phyloP scores from a whole-genome alignment of 768 basidiomycete genomes.

The Calocera cornea region DNA sequence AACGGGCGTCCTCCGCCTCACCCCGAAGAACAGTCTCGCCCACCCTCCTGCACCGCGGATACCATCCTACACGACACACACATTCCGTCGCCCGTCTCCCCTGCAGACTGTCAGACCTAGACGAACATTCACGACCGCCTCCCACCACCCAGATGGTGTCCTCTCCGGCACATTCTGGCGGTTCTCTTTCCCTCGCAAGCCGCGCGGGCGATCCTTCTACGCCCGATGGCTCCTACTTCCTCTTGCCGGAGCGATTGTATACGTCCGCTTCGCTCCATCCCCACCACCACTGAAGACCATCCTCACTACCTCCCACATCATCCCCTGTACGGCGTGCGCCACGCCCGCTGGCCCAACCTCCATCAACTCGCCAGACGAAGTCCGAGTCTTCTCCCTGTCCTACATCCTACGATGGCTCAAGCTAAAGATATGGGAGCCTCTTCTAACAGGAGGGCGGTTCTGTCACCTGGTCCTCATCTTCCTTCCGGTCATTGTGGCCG shows the following conservation, averaged over 20 bases:
- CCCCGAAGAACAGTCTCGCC: not conserved
- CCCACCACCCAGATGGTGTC: not conserved
- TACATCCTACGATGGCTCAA: constrained; percentile 38
- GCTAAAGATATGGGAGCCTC: constrained; percentile 63
- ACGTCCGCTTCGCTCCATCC: not conserved
- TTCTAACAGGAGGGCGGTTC: constrained; percentile 73
- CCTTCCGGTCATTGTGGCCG: constrained; percentile 67
- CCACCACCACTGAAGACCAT: not conserved
- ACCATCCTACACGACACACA: not conserved
- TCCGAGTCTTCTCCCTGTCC: constrained; percentile 33
- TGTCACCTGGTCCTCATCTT: constrained; percentile 71
- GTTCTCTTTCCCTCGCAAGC: not conserved
- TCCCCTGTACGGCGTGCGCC: constrained; percentile 1
- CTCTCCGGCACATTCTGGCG: not conserved
- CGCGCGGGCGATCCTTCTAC: not conserved
- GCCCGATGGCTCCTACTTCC: not conserved
- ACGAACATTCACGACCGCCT: not conserved
- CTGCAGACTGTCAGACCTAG: not conserved
- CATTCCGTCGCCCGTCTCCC: not conserved
- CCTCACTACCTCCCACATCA: constrained; percentile 1
- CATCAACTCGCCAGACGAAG: constrained; percentile 56
- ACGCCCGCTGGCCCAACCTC: not conserved
- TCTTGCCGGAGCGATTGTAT: not conserved
- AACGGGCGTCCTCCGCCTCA: not conserved
- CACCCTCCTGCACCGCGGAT: not conserved